phyloP scores from a whole-genome alignment of 2,329 filamentous ascomycete genomes.

The Stagonosporopsis rhizophila region DNA sequence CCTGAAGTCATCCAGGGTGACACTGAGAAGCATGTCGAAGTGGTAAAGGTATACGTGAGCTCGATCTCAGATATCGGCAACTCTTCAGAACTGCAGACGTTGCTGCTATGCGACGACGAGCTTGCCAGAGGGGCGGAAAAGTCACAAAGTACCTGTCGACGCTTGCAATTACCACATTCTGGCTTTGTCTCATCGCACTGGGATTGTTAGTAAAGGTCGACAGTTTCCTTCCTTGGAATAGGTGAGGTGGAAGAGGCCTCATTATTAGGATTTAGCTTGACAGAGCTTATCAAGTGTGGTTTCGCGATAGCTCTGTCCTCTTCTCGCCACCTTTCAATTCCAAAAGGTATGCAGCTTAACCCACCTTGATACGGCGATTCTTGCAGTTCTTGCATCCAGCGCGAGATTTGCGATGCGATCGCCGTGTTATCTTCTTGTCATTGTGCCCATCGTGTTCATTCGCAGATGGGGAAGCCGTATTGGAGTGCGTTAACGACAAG shows the following conservation, averaged over 20 bases:
- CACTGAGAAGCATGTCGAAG: conserved; percentile 33
- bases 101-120: not conserved
- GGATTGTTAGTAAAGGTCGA: not conserved
- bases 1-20: conserved; percentile 25
- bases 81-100: not conserved
- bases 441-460: conserved; percentile 11
- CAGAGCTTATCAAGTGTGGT: no score
- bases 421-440: conserved; percentile 29
- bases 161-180: conserved; percentile 33
- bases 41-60: conserved; percentile 38
- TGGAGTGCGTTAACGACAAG: conserved; percentile 13
- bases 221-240: not conserved
- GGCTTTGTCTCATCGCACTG: conserved; percentile 43
- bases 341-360: not conserved
- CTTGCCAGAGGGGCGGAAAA: conserved; percentile 14
- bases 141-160: conserved; percentile 33
- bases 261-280: no score
- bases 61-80: conserved; percentile 32
- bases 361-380: conserved; percentile 37
- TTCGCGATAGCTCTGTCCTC: no score
- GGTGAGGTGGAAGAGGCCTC: no score
- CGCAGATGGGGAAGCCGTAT: conserved; percentile 11
- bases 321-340: not conserved
- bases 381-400: conserved; percentile 41
- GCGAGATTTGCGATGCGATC: conserved; percentile 38